Conservation (phyloP, 805 yeast species). For the Candida corydali region DNA sequence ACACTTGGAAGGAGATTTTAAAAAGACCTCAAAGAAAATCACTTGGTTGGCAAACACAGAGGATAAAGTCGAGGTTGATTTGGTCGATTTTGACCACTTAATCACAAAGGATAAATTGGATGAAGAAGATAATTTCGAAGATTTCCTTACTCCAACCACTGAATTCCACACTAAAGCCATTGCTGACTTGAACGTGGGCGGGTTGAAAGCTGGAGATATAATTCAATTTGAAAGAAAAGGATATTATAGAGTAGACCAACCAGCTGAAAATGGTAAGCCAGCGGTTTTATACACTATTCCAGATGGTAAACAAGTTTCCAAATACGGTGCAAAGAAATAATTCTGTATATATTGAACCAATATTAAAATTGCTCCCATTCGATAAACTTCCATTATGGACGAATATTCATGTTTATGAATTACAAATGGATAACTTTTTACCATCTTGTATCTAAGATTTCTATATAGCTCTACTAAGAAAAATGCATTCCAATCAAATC, state of each 20-base stretch:
- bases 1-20: slow-evolving; percentile 94
- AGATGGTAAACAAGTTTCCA: slow-evolving; percentile 69
- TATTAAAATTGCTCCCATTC: no score
- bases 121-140: slow-evolving; percentile 90
- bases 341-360: not conserved
- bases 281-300: slow-evolving; percentile 89
- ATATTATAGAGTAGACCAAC: slow-evolving; percentile 75
- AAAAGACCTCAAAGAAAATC: slow-evolving; percentile 89
- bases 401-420: no score
- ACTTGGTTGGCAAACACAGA: slow-evolving; percentile 90
- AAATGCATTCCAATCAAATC: no score
- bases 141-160: slow-evolving; percentile 82
- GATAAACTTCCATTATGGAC: no score
- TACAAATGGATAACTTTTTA: no score
- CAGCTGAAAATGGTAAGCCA: slow-evolving; percentile 53
- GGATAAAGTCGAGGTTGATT: slow-evolving; percentile 67
- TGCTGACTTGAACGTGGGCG: slow-evolving; percentile 76
- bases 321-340: slow-evolving; percentile 32
- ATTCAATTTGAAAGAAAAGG: slow-evolving; percentile 98
- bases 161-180: slow-evolving; percentile 75
- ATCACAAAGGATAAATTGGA: slow-evolving; percentile 93
- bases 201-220: slow-evolving; percentile 79
- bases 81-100: slow-evolving; percentile 90
- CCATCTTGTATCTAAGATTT: no score
- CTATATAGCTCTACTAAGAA: no score